phyloP scores from a whole-genome alignment of 768 basidiomycete species.

The Favolaschia claudopus region DNA sequence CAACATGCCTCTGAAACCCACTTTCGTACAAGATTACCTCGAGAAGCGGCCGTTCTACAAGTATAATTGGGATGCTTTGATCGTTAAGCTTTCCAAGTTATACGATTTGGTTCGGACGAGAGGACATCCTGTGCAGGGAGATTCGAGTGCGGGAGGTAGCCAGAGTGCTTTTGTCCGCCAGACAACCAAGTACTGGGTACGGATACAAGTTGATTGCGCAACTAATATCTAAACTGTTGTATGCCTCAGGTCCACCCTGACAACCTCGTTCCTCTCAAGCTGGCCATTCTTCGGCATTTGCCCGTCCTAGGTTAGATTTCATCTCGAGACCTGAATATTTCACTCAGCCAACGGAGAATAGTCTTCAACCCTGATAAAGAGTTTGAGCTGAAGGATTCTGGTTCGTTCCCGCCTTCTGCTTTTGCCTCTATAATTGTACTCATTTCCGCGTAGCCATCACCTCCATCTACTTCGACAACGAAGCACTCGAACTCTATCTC shows the following conservation, averaged over 20 bases:
- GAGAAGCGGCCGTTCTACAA: constrained; percentile 97
- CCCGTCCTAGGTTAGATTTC: constrained; percentile 82
- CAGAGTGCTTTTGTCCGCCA: constrained; percentile 99
- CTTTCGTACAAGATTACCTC: constrained; percentile 90
- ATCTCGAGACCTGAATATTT: neutral
- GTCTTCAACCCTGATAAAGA: constrained; percentile 96
- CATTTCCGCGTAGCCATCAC: constrained; percentile 74
- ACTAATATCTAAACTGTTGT: neutral
- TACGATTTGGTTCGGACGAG: constrained; percentile 96
- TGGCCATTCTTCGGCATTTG: constrained; percentile 90
- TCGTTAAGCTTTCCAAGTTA: constrained; percentile 93
- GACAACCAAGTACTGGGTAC: constrained; percentile 99
- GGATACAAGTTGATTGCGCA: constrained; percentile 9
- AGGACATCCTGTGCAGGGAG: constrained; percentile 93
- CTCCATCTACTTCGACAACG: constrained; percentile 96
- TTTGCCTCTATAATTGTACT: neutral
- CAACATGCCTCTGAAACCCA: constrained; percentile 76
- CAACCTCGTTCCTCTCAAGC: constrained; percentile 91
- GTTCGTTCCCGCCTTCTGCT: constrained; percentile 40
- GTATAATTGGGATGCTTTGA: constrained; percentile 94
- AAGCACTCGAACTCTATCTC: constrained; percentile 94
- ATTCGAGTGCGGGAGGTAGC: constrained; percentile 91
- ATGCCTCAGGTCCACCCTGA: constrained; percentile 82
- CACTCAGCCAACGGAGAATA: constrained; percentile 35
- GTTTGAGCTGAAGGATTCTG: constrained; percentile 84